Conservation (phyloP, 2,329 filamentous ascomycete species). For the Biscogniauxia mediterranea region DNA sequence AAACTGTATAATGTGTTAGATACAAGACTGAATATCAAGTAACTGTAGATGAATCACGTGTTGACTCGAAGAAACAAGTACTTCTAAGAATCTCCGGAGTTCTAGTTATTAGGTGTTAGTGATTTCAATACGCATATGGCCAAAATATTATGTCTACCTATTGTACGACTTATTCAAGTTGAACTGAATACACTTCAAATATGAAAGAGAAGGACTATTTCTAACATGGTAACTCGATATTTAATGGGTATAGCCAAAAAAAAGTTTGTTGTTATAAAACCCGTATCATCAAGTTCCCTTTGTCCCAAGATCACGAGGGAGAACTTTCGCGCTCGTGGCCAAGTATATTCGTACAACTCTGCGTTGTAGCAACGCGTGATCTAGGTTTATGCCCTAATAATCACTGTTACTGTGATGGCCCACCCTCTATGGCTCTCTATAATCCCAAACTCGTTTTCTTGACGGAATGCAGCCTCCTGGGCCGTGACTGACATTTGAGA, state of each 20-base stretch:
- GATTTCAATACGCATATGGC: too few relatives aligned
- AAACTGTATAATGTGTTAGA: neutral
- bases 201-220: too few relatives aligned
- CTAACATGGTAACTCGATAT: too few relatives aligned
- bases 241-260: neutral
- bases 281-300: neutral
- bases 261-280: neutral
- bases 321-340: neutral
- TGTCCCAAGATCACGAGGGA: neutral
- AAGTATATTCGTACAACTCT: neutral
- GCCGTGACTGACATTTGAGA: conserved; percentile 42
- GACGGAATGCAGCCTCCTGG: conserved; percentile 50
- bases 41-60: neutral
- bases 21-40: neutral
- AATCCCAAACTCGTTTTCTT: conserved; percentile 50
- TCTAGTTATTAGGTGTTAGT: too few relatives aligned
- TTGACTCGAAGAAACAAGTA: neutral
- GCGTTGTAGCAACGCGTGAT: neutral
- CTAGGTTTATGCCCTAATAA: conserved; percentile 19
- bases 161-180: too few relatives aligned
- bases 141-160: too few relatives aligned
- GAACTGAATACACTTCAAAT: too few relatives aligned
- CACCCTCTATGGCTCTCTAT: conserved; percentile 51
- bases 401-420: conserved; percentile 46
- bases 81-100: neutral